Conservation (phyloP, 345 rosid genomes). For the Gossypium herbaceum region DNA sequence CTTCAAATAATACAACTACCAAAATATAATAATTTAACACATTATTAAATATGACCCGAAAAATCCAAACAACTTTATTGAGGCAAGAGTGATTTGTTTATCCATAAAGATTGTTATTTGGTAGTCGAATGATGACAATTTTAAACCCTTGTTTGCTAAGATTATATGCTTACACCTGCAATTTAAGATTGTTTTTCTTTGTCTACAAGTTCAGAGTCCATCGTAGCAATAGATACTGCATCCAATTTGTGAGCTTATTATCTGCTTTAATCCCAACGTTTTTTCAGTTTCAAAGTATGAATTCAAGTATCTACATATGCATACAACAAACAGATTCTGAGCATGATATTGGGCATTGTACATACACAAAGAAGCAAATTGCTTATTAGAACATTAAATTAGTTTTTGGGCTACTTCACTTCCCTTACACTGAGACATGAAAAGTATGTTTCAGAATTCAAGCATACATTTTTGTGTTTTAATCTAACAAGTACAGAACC, state of each 20-base stretch:
- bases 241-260: no score
- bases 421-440: constrained; percentile 3
- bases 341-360: background rate
- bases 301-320: background rate
- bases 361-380: background rate
- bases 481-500: constrained; percentile 20
- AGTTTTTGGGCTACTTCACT: constrained; percentile 12
- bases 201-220: background rate
- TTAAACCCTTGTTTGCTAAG: no score
- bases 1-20: no score
- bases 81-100: no score
- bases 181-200: background rate
- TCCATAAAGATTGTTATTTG: no score
- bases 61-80: no score
- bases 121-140: no score
- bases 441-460: constrained; percentile 12
- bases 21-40: no score
- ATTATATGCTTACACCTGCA: background rate
- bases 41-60: no score
- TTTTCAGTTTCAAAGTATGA: background rate
- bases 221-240: background rate
- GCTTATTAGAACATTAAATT: constrained; percentile 2
- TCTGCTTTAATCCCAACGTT: background rate
- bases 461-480: background rate
- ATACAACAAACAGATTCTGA: no score